Evolutionary conservation across 345 rosid species (phyloP).

Genomic region (Sonneratia alba): DNA sequence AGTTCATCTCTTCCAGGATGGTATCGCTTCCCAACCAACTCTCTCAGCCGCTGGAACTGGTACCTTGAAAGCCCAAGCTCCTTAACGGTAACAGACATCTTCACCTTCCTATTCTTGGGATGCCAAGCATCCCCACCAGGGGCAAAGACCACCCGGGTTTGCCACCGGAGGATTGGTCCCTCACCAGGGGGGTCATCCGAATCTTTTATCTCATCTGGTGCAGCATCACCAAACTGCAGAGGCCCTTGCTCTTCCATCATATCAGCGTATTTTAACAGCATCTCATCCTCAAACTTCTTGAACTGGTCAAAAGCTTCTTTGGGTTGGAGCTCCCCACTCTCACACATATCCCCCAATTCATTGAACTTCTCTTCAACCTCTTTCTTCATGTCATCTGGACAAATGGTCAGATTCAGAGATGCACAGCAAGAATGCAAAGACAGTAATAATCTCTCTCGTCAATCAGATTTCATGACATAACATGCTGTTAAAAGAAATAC

Average conservation of each 20-base stretch:
- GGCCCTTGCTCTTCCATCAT: constrained; percentile 60
- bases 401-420: constrained; percentile 4
- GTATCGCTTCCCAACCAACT: constrained; percentile 82
- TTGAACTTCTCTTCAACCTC: constrained; percentile 68
- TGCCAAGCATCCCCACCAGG: constrained; percentile 99
- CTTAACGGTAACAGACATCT: constrained; percentile 84
- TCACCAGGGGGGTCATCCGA: constrained; percentile 78
- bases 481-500: neutral
- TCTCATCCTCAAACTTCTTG: constrained; percentile 82
- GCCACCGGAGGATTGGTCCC: constrained; percentile 91
- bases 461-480: neutral
- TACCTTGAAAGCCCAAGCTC: constrained; percentile 88
- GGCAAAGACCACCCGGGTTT: constrained; percentile 71
- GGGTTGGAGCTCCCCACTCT: constrained; percentile 61
- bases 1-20: constrained; percentile 93
- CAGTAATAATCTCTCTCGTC: neutral
- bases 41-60: constrained; percentile 65
- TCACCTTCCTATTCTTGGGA: constrained; percentile 93
- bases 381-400: constrained; percentile 69
- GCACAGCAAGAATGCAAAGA: neutral
- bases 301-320: constrained; percentile 75
- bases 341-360: constrained; percentile 84
- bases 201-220: constrained; percentile 37
- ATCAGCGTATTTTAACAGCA: constrained; percentile 57
- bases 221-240: constrained; percentile 43